Percentiles rank a stretch among this genome's conserved stretches.
These are phyloP conservation scores for Blastomyces gilchristii DNA, from an alignment of 2,329 filamentous ascomycete genomes.

Conservation along the genomic window DNA sequence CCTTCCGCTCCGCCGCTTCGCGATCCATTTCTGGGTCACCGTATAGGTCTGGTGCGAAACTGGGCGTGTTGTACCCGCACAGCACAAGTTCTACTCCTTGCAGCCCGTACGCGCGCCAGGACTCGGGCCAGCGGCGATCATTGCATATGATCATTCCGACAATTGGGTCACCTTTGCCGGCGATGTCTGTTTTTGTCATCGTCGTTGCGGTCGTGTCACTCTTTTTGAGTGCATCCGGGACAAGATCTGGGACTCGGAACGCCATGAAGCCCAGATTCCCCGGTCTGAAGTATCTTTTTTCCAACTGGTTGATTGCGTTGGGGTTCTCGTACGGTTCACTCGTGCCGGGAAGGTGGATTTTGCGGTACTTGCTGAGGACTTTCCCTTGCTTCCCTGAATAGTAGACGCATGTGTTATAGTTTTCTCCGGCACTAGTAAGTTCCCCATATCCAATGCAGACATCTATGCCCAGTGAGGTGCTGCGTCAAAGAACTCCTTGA, in stretches of 20 bases:
- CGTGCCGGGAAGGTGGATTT: constrained; percentile 1
- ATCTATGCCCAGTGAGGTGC: not conserved
- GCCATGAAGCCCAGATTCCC: constrained; percentile 2
- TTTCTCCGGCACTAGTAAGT: not conserved
- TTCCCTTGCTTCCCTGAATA: not conserved
- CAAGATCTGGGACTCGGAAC: not conserved
- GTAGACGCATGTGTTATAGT: constrained; percentile 2
- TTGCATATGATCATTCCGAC: constrained; percentile 7
- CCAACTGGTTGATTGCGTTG: not conserved
- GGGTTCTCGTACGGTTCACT: not conserved
- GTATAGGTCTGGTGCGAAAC: not conserved
- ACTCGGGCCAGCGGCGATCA: constrained; percentile 1
- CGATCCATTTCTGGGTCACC: not conserved
- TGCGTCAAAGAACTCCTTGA: not conserved
- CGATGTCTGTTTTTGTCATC: not conserved
- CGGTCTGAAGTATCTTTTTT: constrained; percentile 1
- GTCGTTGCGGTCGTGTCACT: not conserved
- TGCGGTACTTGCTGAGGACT: constrained; percentile 5
- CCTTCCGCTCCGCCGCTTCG: not conserved
- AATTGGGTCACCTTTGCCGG: not conserved
- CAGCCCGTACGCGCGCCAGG: not conserved
- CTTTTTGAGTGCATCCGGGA: not conserved
- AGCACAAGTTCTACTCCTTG: constrained; percentile 1
- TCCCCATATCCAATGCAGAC: constrained; percentile 1
- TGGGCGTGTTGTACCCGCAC: constrained; percentile 3